Evolutionary conservation across 1,139 yeast species (phyloP), one percentile per base, ranked within the genome.

Genomic region (Geotrichum phurueaensis): DNA sequence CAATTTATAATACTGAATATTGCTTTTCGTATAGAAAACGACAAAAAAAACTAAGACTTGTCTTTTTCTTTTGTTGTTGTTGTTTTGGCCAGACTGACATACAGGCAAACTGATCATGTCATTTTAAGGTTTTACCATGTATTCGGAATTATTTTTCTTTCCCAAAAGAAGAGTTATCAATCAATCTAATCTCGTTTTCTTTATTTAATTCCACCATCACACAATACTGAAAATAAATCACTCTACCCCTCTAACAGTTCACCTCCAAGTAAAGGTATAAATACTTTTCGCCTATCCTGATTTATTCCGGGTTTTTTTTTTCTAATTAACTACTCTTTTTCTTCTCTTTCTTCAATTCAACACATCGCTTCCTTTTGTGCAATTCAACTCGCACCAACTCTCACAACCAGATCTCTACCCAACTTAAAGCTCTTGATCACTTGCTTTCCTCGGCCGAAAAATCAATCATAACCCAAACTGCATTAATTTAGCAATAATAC

Each of bases 171-270:
- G 45, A 51, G 36, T 51, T 51, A 51, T 51, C 54, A 51, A 51
- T 51, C 54, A 51, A 51, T 51, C 54, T 51, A 51, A 51, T 51
- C 54, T 36, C 6, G 2, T 36, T 36, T n/a, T 33, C 7, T 36
- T 13, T 36, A n/a, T n/a, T 3, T 15, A 36, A 1, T 36, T 36
- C 43, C 18, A n/a, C 18, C 43, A 15, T 36, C 43, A 36, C 15
- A 36, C 18, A 36, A 36, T 36, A 36, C 18, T 36, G 43, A 36
- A 15, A 36, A 36, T 2, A 36, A 36, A 36, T 1, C 43, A 36
- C 18, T 36, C 43, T n/a, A 36, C 43, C 18, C 13, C 18, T 36
- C 43, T 13, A 5, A n/a, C 43, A 36, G 43, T 36, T n/a, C 3
- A 12, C 13, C 3, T 10, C n/a, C 15, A 36, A 13, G 18, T 15